Conservation (phyloP, 495 filamentous ascomycete genomes). For the Cryomyces minteri region DNA sequence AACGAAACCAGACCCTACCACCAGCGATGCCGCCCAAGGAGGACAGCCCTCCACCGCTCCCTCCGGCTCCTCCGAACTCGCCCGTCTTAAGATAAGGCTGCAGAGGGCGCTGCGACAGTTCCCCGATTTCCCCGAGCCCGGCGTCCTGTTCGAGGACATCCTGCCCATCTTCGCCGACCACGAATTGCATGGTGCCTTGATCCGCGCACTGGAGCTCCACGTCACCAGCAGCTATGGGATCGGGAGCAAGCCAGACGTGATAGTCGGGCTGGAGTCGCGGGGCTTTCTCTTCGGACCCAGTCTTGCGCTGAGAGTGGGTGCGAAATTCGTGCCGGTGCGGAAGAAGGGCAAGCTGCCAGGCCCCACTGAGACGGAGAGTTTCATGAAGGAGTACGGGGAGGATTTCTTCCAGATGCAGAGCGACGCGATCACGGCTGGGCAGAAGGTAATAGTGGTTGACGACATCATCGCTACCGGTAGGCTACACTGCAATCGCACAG, state of each 20-base stretch:
- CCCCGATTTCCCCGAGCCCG: constrained; percentile 85
- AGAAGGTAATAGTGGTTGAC: constrained; percentile 83
- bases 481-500: constrained; percentile 9
- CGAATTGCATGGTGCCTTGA: constrained; percentile 52
- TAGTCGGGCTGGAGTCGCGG: constrained; percentile 84
- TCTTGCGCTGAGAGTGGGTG: constrained; percentile 67
- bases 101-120: constrained; percentile 48
- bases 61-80: constrained; percentile 44
- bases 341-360: constrained; percentile 97
- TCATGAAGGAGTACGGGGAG: constrained; percentile 90
- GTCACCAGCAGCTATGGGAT: constrained; percentile 32
- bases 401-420: constrained; percentile 94
- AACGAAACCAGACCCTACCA: constrained; percentile 18
- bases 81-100: constrained; percentile 77
- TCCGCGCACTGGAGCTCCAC: constrained; percentile 78
- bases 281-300: constrained; percentile 92
- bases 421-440: constrained; percentile 65
- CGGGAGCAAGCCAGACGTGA: constrained; percentile 57
- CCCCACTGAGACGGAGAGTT: constrained; percentile 60
- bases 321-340: constrained; percentile 84
- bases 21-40: constrained; percentile 17
- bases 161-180: constrained; percentile 82
- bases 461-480: constrained; percentile 97
- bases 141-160: constrained; percentile 97
- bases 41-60: constrained; percentile 21